Evolutionary conservation across 2,329 filamentous ascomycete species (phyloP), one percentile per base, ranked within the genome.

Genomic region (Colletotrichum australisinense): DNA sequence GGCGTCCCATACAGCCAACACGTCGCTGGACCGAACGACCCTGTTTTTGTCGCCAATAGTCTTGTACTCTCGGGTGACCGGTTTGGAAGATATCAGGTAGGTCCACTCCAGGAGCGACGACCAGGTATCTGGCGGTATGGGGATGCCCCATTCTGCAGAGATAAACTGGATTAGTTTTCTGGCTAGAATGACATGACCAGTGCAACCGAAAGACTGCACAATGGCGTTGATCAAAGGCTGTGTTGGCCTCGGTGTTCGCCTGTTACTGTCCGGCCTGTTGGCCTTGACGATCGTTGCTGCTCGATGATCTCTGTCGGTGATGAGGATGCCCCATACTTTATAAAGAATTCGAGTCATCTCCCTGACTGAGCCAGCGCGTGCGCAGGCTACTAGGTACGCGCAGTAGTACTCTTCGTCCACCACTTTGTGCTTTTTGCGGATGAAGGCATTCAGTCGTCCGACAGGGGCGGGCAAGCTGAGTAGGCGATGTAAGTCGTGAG

Each of bases 201-300:
- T 94, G 74, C 86, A 87, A n/a, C 92, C 89, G 75, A 92, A 93
- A 1, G 87, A 85, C 78, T 94, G 91, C 6, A 92, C 92, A n/a
- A 95, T 83, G 9, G 92, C 88, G 67, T 89, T 85, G 26, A 96
- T 85, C 0, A 95, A 84, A 2, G 84, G 83, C 8, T 80, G 75
- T 0, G 88, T 90, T 2, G 94, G 94, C 63, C 85, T 83, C 38
- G 93, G 80, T 8, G 89, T 87, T 1, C 89, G 92, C 32, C 86
- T 84, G 0, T 76, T 77, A 1, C 84, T 56, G 89, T 86, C 1
- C 78, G 77, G 35, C 78, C 83, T n/a, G 84, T 55, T 2, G 8
- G 55, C 82, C 19, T 79, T 83, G 1, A 69, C 74, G 53, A 85
- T 73, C 8, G 73, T 22, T 11, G 78, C 71, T 0, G 78, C 75